These are phyloP conservation scores for Penicillium cosmopolitanum DNA, from an alignment of 495 filamentous ascomycete species.

Conservation along the genomic window DNA sequence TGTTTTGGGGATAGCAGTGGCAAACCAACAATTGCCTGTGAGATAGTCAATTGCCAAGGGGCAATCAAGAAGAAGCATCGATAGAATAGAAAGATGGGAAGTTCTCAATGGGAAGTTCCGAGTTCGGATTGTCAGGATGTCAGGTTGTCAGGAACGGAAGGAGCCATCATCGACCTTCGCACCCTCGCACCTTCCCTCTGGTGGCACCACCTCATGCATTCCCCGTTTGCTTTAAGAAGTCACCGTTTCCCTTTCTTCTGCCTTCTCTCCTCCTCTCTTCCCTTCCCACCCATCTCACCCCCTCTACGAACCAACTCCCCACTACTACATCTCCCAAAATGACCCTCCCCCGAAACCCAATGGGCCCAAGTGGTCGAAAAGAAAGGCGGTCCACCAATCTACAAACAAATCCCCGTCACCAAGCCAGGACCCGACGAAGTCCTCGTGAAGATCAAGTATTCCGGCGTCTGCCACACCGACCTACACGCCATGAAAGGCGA, in stretches of 20 bases:
- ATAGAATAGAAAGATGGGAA: neutral
- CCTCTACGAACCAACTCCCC: neutral
- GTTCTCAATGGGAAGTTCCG: neutral
- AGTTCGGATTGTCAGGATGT: neutral
- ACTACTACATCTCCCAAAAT: constrained; percentile 6
- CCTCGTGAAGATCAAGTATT: constrained; percentile 85
- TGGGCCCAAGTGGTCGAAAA: constrained; percentile 85
- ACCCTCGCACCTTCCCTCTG: neutral
- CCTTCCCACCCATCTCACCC: neutral
- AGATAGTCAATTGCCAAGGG: too few relatives aligned
- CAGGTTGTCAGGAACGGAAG: neutral
- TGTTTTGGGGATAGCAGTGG: too few relatives aligned
- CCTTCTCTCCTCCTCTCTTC: neutral
- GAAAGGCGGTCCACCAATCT: constrained; percentile 70
- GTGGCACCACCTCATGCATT: constrained; percentile 2
- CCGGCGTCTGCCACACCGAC: constrained; percentile 89
- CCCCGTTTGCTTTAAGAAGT: neutral
- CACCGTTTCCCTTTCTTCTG: constrained; percentile 1
- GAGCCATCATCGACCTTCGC: constrained; percentile 1
- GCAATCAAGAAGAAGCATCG: neutral
- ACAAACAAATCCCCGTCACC: constrained; percentile 78
- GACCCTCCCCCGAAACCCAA: constrained; percentile 68
- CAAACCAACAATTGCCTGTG: too few relatives aligned
- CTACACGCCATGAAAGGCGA: constrained; percentile 82
- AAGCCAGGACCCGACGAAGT: constrained; percentile 83